Evolutionary conservation across 768 basidiomycete species (phyloP).

Genomic region (Xerocomus brunneocitrinus): DNA sequence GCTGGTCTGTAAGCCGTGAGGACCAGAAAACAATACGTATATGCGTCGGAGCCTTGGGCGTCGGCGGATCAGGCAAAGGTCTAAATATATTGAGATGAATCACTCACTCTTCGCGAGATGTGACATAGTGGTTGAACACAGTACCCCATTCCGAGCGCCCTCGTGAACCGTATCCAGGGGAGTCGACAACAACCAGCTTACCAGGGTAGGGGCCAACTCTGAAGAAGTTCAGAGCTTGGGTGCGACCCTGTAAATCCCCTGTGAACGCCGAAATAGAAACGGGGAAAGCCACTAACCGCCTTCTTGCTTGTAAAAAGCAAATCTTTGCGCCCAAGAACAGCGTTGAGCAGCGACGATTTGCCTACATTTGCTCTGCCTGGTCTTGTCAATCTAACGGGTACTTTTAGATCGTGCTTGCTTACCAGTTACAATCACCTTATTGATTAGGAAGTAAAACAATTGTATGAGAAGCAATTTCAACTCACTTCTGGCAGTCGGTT

Average conservation of each 20-base stretch:
- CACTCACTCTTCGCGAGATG: conserved; percentile 57
- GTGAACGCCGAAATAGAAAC: not conserved
- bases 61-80: not conserved
- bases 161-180: conserved; percentile 75
- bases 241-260: conserved; percentile 51
- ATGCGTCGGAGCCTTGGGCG: conserved; percentile 57
- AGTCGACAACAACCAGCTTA: conserved; percentile 66
- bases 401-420: not conserved
- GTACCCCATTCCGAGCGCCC: conserved; percentile 74
- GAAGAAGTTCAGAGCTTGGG: conserved; percentile 67
- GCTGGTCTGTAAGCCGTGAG: conserved; percentile 52
- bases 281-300: conserved; percentile 44
- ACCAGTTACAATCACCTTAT: conserved; percentile 29
- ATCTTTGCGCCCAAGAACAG: conserved; percentile 53
- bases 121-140: conserved; percentile 61
- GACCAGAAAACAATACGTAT: conserved; percentile 66
- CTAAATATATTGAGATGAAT: not conserved
- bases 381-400: not conserved
- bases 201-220: conserved; percentile 54
- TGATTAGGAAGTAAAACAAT: not conserved
- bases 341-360: conserved; percentile 71
- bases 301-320: conserved; percentile 65
- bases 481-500: conserved; percentile 28
- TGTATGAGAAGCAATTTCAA: not conserved
- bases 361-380: conserved; percentile 75